These are phyloP conservation scores for Amauroascus niger DNA, from an alignment of 2,329 filamentous ascomycete genomes.

Conservation along the genomic window DNA sequence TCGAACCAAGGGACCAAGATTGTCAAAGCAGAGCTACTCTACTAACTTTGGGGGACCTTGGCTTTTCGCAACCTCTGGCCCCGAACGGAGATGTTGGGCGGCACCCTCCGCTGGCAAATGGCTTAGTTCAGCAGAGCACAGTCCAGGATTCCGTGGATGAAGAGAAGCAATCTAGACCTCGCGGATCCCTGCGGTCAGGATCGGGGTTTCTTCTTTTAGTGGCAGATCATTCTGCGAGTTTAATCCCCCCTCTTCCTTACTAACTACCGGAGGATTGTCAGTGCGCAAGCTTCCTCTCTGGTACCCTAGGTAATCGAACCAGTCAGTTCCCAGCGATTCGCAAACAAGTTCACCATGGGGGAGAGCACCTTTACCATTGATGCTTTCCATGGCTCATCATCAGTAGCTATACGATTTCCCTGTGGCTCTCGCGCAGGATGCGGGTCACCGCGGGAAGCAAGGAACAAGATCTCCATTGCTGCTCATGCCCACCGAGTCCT, in stretches of 20 bases:
- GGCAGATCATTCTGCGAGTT: slow-evolving; percentile 13
- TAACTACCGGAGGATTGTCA: neutral
- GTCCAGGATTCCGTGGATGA: slow-evolving; percentile 1
- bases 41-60: no score
- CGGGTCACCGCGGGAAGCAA: slow-evolving; percentile 6
- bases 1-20: slow-evolving; percentile 1
- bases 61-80: neutral
- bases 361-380: neutral
- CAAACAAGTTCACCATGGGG: neutral
- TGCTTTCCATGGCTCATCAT: neutral
- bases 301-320: slow-evolving; percentile 1
- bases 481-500: neutral
- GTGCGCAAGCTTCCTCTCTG: neutral
- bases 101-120: neutral
- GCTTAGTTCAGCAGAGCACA: neutral
- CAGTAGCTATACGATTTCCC: neutral
- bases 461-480: neutral
- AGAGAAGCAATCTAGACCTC: slow-evolving; percentile 5
- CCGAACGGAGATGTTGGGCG: neutral
- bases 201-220: slow-evolving; percentile 12
- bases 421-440: neutral
- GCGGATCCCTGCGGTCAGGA: slow-evolving; percentile 2
- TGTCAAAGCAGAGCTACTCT: neutral
- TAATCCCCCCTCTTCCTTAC: slow-evolving; percentile 4
- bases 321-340: neutral